Percentiles rank a stretch among this genome's conserved stretches.
Conservation (phyloP, 116 monocot species). For the Dioscorea cayenensis region DNA sequence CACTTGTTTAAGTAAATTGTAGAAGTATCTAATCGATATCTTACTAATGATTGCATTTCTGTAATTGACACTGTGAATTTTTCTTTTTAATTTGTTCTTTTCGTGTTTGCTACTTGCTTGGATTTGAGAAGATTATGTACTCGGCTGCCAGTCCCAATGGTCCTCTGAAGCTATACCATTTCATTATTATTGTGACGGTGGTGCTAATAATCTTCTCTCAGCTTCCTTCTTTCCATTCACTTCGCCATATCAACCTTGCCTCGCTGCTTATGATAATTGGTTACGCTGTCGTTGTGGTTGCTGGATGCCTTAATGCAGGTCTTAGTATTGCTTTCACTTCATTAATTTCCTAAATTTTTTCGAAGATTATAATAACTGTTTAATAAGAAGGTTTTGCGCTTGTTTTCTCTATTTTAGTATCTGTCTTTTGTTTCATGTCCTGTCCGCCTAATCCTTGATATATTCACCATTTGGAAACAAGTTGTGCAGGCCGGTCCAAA, state of each 20-base stretch:
- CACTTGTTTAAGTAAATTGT: too few relatives aligned
- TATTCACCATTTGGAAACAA: too few relatives aligned
- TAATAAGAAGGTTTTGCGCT: too few relatives aligned
- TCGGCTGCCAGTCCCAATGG: conserved; percentile 40
- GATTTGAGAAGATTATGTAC: conserved; percentile 53
- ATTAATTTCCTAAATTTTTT: too few relatives aligned
- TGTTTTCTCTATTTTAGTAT: too few relatives aligned
- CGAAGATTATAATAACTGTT: too few relatives aligned
- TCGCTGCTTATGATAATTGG: conserved; percentile 64
- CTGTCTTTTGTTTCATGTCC: too few relatives aligned
- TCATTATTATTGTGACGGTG: conserved; percentile 61
- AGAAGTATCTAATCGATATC: not conserved
- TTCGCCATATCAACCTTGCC: conserved; percentile 63
- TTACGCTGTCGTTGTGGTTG: conserved; percentile 57
- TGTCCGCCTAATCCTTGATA: too few relatives aligned
- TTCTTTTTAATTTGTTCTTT: not conserved
- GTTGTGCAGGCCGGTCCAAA: too few relatives aligned
- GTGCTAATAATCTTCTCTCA: conserved; percentile 68
- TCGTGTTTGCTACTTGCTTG: not conserved
- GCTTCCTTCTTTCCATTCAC: conserved; percentile 81
- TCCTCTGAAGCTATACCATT: conserved; percentile 59
- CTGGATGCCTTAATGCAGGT: conserved; percentile 63
- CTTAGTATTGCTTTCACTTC: not conserved
- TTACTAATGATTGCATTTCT: not conserved
- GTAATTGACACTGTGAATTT: not conserved